Percentiles rank a stretch among this genome's conserved stretches.
phyloP scores from a whole-genome alignment of 225 moss, liverwort and hornwort species.

The Sphagnum contortum region DNA sequence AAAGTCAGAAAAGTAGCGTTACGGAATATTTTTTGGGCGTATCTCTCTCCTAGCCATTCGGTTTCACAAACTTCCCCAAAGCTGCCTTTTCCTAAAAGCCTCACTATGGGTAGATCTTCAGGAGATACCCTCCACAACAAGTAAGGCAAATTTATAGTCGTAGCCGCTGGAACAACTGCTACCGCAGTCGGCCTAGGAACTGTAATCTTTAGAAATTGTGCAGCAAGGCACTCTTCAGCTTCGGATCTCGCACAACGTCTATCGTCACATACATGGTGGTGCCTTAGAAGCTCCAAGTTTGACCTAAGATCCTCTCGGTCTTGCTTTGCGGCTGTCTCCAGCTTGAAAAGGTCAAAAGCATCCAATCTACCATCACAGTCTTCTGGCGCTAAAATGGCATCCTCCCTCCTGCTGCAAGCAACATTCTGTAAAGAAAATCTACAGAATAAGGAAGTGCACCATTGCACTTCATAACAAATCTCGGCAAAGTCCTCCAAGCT shows the following conservation, averaged over 20 bases:
- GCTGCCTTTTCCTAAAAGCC: conserved; percentile 3
- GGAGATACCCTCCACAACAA: conserved; percentile 3
- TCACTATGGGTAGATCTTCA: too few species aligned
- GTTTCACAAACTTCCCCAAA: conserved; percentile 8
- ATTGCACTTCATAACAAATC: too few species aligned
- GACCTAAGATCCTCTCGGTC: conserved; percentile 2
- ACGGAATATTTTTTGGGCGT: conserved; percentile 5
- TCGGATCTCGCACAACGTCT: conserved; percentile 3
- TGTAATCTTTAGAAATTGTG: conserved; percentile 4
- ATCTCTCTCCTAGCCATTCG: conserved; percentile 3
- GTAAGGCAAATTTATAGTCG: not conserved
- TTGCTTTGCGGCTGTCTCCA: conserved; percentile 5
- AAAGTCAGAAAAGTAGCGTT: not conserved
- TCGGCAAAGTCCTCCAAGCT: too few species aligned
- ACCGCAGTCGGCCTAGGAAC: conserved; percentile 1
- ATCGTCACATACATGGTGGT: conserved; percentile 7
- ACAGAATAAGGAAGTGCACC: too few species aligned
- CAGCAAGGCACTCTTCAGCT: not conserved
- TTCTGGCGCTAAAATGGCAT: too few species aligned
- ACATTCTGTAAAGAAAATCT: too few species aligned
- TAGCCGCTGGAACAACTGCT: not conserved
- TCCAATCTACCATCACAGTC: too few species aligned
- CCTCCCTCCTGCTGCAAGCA: too few species aligned
- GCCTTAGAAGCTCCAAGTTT: not conserved
- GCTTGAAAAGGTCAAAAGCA: too few species aligned